These are phyloP conservation scores for Calycina herbarum DNA, from an alignment of 2,329 filamentous ascomycete species.

Conservation along the genomic window DNA sequence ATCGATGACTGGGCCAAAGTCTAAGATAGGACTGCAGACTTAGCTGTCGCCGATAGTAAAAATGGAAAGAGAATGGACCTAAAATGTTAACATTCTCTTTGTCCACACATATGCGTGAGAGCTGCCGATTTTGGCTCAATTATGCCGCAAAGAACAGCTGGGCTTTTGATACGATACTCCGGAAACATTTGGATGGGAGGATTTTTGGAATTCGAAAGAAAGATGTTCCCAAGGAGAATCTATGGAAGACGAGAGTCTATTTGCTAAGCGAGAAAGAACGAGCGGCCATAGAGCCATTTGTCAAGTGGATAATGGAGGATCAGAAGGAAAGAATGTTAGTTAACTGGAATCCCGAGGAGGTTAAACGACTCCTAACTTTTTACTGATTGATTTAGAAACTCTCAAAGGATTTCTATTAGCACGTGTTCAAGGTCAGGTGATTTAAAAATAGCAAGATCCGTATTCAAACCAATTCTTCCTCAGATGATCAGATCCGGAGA, in stretches of 20 bases:
- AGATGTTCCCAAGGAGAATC: conserved; percentile 20
- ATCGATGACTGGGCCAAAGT: conserved; percentile 35
- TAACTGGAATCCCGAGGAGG: conserved; percentile 18
- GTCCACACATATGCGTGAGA: conserved; percentile 40
- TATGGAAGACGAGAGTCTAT: conserved; percentile 33
- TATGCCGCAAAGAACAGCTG: conserved; percentile 33
- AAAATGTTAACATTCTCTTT: conserved; percentile 5
- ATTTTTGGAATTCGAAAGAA: conserved; percentile 28
- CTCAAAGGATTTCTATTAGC: neutral
- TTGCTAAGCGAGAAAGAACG: conserved; percentile 31
- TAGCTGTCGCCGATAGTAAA: conserved; percentile 38
- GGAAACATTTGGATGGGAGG: conserved; percentile 39
- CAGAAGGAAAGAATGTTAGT: conserved; percentile 20
- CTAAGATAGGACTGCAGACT: conserved; percentile 38
- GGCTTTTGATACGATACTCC: conserved; percentile 42
- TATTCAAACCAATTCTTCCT: no score
- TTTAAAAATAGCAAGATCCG: no score
- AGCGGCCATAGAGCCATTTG: conserved; percentile 36
- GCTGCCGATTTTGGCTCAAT: conserved; percentile 40
- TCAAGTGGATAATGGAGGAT: conserved; percentile 38
- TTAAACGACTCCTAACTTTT: neutral
- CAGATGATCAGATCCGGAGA: no score
- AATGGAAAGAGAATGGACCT: conserved; percentile 27
- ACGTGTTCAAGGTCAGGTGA: neutral
- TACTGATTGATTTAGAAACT: neutral